A percentile compares a stretch with the other conserved stretches of the same genome.
Evolutionary conservation across 768 basidiomycete genomes (phyloP).

Genomic region (Russula brevipes): DNA sequence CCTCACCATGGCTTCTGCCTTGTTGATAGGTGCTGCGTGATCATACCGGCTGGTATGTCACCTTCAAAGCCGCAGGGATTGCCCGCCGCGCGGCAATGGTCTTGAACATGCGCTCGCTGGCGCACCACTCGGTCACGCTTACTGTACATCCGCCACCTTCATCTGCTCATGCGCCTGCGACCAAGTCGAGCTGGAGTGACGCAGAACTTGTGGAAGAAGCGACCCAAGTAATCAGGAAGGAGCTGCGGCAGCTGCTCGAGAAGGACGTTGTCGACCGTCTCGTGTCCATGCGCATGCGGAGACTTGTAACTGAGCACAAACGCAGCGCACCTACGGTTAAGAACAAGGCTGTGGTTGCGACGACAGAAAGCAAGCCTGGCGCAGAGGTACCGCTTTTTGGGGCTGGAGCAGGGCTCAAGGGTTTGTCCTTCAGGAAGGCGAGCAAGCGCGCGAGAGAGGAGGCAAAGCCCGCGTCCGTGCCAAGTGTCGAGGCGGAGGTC

Average conservation of each 20-base stretch:
- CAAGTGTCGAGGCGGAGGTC: conserved; percentile 32
- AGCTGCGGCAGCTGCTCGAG: conserved; percentile 51
- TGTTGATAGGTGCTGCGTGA: conserved; percentile 59
- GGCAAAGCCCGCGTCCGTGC: conserved; percentile 24
- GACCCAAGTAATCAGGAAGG: conserved; percentile 49
- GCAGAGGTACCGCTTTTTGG: conserved; percentile 35
- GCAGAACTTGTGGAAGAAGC: conserved; percentile 52
- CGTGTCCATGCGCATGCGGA: conserved; percentile 48
- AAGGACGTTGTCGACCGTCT: conserved; percentile 63
- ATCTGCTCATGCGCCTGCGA: conserved; percentile 34
- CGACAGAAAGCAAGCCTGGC: conserved; percentile 21
- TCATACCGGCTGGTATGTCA: conserved; percentile 71
- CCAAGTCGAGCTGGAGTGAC: conserved; percentile 45
- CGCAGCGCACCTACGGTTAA: conserved; percentile 33
- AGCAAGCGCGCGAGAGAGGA: conserved; percentile 39
- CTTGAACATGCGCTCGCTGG: conserved; percentile 52
- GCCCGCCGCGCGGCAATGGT: conserved; percentile 68
- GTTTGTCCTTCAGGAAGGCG: conserved; percentile 42
- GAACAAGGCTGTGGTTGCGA: conserved; percentile 25
- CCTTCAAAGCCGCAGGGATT: conserved; percentile 57
- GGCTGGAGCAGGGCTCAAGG: conserved; percentile 44
- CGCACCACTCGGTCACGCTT: conserved; percentile 54
- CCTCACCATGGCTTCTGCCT: conserved; percentile 15
- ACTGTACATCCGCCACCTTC: conserved; percentile 44
- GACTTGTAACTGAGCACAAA: conserved; percentile 51